Conservation (phyloP, 441 rosid genomes). For the Gossypium davidsonii region DNA sequence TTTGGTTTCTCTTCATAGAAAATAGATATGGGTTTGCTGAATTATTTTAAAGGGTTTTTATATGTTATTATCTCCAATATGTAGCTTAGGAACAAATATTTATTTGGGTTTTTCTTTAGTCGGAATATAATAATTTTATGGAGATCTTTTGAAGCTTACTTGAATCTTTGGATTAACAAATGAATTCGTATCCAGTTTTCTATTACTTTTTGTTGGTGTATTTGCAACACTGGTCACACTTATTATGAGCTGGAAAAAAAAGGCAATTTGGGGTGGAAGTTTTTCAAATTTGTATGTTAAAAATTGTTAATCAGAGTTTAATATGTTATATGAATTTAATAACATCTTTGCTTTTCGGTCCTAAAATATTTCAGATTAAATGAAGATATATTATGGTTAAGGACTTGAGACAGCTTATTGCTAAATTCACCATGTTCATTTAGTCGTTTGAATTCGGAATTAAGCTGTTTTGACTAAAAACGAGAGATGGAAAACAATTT, state of each 20-base stretch:
- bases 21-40: not conserved
- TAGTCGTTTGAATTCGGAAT: not conserved
- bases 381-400: not conserved
- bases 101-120: not conserved
- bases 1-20: not conserved
- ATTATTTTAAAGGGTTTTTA: not conserved
- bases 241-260: not conserved
- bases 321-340: not conserved
- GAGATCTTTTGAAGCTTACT: not conserved
- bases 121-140: constrained; percentile 1
- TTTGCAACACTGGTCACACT: not conserved
- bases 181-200: not conserved
- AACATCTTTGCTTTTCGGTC: not conserved
- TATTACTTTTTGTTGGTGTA: not conserved
- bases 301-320: not conserved
- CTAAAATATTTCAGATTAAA: not conserved
- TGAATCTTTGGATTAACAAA: not conserved
- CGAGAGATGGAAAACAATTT: not conserved
- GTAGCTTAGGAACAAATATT: not conserved
- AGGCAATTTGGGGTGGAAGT: not conserved
- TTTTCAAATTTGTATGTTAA: not conserved
- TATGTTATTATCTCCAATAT: not conserved
- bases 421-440: not conserved
- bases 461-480: not conserved
- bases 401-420: not conserved